Evolutionary conservation across 495 filamentous ascomycete species (phyloP), one percentile per base, ranked within the genome.

Genomic region (Glonium stellatum): DNA sequence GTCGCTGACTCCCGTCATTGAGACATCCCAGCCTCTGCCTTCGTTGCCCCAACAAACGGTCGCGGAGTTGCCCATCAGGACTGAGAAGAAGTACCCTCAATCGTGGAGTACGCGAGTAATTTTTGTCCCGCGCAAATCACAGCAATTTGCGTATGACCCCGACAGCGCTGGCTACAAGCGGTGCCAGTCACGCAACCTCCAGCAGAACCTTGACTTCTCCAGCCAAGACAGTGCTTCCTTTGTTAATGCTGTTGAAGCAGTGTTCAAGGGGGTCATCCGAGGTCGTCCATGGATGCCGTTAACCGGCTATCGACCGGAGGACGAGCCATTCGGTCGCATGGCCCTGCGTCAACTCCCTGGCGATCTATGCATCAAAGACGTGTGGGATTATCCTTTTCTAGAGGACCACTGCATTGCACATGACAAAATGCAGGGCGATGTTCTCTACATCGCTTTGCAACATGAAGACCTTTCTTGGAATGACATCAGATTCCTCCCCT

Each of bases 331-430:
- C 46, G 63, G 60, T 15, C 57, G 61, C 42, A 68, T 64, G 59
- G 55, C 57, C 15, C 57, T 65, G 5, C 19, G 44, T 12, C 22
- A 56, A n/a, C 67, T 71, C 10, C 67, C 69, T 1, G 51, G 55
- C 36, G 64, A 67, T n/a, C 55, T 69, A 42, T 44, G 57, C 31
- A 35, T 50, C 10, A 51, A 63, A 3, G 61, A 67, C 47, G 54
- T 71, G 21, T 71, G 69, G 69, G 69, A 71, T 44, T 65, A 67
- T 25, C 54, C 61, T 23, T 71, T 69, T 48, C 67, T 71, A 50
- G 66, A 65, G 57, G 61, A 67, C 13, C 61, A 71, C 54, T 71
- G 69, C 61, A 61, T 71, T n/a, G 60, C 61, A 5, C 64, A 69
- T 58, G 69, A 71, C 58, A 71, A 69, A 39, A 61, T 65, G 59